phyloP scores from a whole-genome alignment of 305 asterid genomes.

The Vinca major region DNA sequence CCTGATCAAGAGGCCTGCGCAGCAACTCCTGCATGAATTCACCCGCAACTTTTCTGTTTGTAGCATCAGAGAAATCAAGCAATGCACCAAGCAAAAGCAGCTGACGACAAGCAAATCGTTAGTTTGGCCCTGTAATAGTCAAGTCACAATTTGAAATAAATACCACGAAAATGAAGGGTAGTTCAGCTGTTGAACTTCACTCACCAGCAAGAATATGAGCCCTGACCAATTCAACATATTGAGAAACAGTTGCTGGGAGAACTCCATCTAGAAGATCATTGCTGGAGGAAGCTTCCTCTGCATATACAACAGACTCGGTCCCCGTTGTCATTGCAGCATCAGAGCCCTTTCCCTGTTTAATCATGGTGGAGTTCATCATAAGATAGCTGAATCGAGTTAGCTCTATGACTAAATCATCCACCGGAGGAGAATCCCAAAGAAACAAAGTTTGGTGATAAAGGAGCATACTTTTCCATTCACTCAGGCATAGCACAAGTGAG shows the following conservation, averaged over 20 bases:
- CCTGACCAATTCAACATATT: conserved; percentile 69
- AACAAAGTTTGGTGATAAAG: background rate
- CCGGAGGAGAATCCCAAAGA: background rate
- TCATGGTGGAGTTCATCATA: conserved; percentile 16
- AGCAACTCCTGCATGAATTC: conserved; percentile 67
- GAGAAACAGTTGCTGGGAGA: conserved; percentile 73
- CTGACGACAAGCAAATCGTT: conserved; percentile 81
- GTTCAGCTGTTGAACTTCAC: conserved; percentile 21
- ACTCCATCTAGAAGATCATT: conserved; percentile 81
- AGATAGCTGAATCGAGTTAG: background rate
- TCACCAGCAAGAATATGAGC: conserved; percentile 78
- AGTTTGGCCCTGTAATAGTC: conserved; percentile 56
- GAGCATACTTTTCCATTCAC: background rate
- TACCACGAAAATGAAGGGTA: conserved; percentile 11
- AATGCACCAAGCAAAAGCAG: conserved; percentile 72
- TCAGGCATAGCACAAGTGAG: background rate
- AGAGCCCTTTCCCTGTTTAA: conserved; percentile 77
- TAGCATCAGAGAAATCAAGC: conserved; percentile 86
- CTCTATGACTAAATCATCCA: background rate
- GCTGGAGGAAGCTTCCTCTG: conserved; percentile 84
- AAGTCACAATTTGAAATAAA: conserved; percentile 17
- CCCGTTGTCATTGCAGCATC: conserved; percentile 89
- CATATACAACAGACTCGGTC: conserved; percentile 81
- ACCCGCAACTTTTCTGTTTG: conserved; percentile 79
- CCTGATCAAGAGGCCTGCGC: conserved; percentile 62